Evolutionary conservation across 768 basidiomycete species (phyloP).

Genomic region (Russula olivacea): DNA sequence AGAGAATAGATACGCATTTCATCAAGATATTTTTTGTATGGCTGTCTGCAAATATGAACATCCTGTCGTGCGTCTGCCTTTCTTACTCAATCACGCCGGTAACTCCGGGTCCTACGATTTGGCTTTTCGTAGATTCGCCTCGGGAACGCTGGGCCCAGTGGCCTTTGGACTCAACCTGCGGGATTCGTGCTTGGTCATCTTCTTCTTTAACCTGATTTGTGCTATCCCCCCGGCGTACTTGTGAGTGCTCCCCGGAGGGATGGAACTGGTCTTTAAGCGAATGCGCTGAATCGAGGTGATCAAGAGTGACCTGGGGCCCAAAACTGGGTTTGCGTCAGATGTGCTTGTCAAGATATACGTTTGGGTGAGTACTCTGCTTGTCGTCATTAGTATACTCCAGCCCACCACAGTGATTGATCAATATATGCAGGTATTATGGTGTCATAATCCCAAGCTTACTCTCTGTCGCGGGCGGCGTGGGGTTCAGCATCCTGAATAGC

Average conservation of each 20-base stretch:
- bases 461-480: slow-evolving; percentile 46
- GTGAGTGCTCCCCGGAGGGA: slow-evolving; percentile 27
- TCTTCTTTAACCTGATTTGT: slow-evolving; percentile 43
- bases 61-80: slow-evolving; percentile 33
- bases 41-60: slow-evolving; percentile 38
- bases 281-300: neutral
- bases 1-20: slow-evolving; percentile 37
- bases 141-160: slow-evolving; percentile 43
- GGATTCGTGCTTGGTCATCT: slow-evolving; percentile 41
- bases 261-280: neutral
- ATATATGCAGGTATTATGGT: slow-evolving; percentile 47
- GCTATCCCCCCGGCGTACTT: slow-evolving; percentile 41
- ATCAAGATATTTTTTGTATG: slow-evolving; percentile 40
- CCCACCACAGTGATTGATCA: neutral
- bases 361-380: slow-evolving; percentile 37
- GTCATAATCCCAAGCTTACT: slow-evolving; percentile 42
- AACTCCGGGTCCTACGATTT: neutral
- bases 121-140: slow-evolving; percentile 35
- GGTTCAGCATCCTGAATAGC: slow-evolving; percentile 52
- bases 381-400: neutral
- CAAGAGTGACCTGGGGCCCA: slow-evolving; percentile 65
- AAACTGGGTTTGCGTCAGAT: slow-evolving; percentile 77
- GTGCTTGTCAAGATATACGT: slow-evolving; percentile 61
- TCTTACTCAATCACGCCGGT: too few species aligned
- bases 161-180: slow-evolving; percentile 40